Conservation (phyloP, 306 rosid genomes). For the Trifolium pratense region DNA sequence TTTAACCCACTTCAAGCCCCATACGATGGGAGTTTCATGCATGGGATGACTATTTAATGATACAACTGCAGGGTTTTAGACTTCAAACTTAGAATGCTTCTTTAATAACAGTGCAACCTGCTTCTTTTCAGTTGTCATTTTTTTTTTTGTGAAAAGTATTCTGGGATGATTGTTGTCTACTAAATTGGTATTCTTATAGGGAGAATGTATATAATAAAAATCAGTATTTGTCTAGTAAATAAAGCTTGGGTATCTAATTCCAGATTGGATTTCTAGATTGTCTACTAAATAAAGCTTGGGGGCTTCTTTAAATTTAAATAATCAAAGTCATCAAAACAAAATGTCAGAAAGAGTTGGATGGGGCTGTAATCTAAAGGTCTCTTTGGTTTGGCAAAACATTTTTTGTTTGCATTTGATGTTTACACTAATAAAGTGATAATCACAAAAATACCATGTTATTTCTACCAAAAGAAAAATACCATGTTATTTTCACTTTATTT, state of each 20-base stretch:
- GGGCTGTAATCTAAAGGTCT: background rate
- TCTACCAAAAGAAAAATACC: background rate
- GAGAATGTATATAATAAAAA: background rate
- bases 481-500: background rate
- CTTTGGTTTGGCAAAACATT: background rate
- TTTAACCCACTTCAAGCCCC: constrained; percentile 7
- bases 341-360: background rate
- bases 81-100: constrained; percentile 2
- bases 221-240: background rate
- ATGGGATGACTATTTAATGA: constrained; percentile 5
- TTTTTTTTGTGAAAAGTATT: constrained; percentile 14
- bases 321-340: constrained; percentile 9
- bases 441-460: background rate
- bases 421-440: background rate
- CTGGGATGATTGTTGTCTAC: constrained; percentile 7
- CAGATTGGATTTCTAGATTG: constrained; percentile 15
- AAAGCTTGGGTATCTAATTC: background rate
- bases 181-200: background rate
- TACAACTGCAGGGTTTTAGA: constrained; percentile 12
- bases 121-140: constrained; percentile 13
- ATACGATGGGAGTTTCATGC: constrained; percentile 13
- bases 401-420: background rate
- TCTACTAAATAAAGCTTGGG: background rate
- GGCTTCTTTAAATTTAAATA: background rate
- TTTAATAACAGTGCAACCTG: constrained; percentile 5